Evolutionary conservation across 768 basidiomycete species (phyloP).

Genomic region (Podaxis carcinomalis): DNA sequence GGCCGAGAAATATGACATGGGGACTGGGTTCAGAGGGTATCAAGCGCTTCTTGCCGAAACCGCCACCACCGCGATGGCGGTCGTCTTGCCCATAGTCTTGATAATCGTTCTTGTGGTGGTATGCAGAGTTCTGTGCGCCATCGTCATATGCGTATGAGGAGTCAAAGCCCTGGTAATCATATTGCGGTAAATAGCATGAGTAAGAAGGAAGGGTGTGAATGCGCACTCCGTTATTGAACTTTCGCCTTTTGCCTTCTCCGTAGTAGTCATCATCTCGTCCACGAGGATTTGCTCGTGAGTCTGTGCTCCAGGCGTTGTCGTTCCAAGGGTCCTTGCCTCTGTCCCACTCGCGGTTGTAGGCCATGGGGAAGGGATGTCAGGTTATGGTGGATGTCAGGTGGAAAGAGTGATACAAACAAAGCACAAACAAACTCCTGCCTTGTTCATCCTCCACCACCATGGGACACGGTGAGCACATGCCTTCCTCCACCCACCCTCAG

Average conservation of each 20-base stretch:
- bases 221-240: slow-evolving; percentile 73
- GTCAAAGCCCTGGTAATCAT: slow-evolving; percentile 35
- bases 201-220: neutral
- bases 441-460: slow-evolving; percentile 27
- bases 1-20: slow-evolving; percentile 93
- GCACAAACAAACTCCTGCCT: slow-evolving; percentile 29
- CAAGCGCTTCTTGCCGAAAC: slow-evolving; percentile 69
- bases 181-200: slow-evolving; percentile 19
- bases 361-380: slow-evolving; percentile 36
- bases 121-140: slow-evolving; percentile 15
- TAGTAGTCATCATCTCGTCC: slow-evolving; percentile 67
- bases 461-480: slow-evolving; percentile 51
- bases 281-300: slow-evolving; percentile 38
- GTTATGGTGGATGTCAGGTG: slow-evolving; percentile 25
- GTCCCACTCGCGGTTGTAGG: slow-evolving; percentile 86
- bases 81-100: slow-evolving; percentile 51
- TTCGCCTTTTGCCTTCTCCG: slow-evolving; percentile 72
- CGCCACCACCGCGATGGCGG: slow-evolving; percentile 34
- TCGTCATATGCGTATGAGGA: slow-evolving; percentile 13
- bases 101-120: slow-evolving; percentile 30
- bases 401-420: slow-evolving; percentile 31
- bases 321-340: slow-evolving; percentile 65
- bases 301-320: slow-evolving; percentile 40
- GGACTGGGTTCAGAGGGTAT: slow-evolving; percentile 82
- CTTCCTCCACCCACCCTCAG: slow-evolving; percentile 6